Evolutionary conservation across 2,329 filamentous ascomycete species (phyloP).

Genomic region (Calonectria ilicicola): DNA sequence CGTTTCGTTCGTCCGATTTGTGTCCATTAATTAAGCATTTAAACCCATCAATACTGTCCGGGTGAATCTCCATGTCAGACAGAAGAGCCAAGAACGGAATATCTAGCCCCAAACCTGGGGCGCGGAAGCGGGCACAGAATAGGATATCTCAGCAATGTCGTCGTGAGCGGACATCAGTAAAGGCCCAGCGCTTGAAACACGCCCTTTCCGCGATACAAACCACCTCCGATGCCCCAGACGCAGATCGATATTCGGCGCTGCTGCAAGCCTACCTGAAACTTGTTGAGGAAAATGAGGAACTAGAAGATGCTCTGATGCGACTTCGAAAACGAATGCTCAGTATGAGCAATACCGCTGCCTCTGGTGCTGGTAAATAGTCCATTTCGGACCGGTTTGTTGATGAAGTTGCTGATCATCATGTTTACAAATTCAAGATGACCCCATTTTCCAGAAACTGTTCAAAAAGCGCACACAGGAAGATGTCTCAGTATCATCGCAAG

Average conservation of each 20-base stretch:
- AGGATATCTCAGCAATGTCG: neutral
- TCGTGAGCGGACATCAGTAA: neutral
- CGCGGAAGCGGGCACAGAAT: neutral
- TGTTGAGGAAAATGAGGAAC: neutral
- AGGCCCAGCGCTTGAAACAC: neutral
- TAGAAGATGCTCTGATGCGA: neutral
- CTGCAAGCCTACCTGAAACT: neutral
- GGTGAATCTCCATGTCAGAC: too few species aligned
- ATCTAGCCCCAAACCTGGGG: too few species aligned
- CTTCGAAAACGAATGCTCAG: neutral
- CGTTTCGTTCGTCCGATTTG: too few species aligned
- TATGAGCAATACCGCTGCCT: neutral
- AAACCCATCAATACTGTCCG: too few species aligned
- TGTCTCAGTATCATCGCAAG: rapidly evolving
- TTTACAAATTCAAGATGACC: neutral
- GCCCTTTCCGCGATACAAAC: neutral
- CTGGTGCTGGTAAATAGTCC: neutral
- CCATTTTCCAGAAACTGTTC: neutral
- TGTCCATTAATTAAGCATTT: too few species aligned
- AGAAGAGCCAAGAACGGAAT: too few species aligned
- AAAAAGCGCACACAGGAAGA: neutral
- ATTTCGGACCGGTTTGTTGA: neutral
- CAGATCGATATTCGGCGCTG: neutral
- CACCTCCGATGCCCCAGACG: neutral
- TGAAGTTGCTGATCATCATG: neutral